phyloP scores from a whole-genome alignment of 495 filamentous ascomycete genomes.

The Xylaria flabelliformis region DNA sequence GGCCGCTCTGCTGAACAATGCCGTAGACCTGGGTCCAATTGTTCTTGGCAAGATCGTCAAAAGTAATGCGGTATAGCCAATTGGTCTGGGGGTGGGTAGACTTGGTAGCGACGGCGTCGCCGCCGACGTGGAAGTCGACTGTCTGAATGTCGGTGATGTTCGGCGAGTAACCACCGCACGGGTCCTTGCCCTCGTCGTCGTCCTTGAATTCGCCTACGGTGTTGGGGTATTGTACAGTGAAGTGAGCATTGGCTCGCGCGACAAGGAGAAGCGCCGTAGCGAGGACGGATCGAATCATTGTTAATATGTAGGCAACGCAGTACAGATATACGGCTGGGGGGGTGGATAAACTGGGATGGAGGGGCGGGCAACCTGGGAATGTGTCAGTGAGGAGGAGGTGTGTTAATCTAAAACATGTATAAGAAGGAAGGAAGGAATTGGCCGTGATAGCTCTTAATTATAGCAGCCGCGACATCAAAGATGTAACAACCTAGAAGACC shows the following conservation, averaged over 20 bases:
- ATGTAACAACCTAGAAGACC: neutral
- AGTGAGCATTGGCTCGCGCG: conserved; percentile 51
- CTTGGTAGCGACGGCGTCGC: conserved; percentile 48
- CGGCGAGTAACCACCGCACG: conserved; percentile 56
- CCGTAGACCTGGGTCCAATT: conserved; percentile 59
- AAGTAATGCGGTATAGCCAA: conserved; percentile 59
- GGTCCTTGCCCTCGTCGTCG: conserved; percentile 43
- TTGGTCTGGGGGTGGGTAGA: conserved; percentile 52
- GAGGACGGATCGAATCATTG: conserved; percentile 25
- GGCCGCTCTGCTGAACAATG: conserved; percentile 52
- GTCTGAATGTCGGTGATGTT: conserved; percentile 43
- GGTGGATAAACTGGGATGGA: neutral
- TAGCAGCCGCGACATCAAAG: neutral
- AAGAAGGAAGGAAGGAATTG: neutral
- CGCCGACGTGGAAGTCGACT: conserved; percentile 59
- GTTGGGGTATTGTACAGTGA: conserved; percentile 50
- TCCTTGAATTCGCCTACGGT: conserved; percentile 55
- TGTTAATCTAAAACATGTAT: conserved; percentile 7
- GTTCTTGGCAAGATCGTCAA: conserved; percentile 47
- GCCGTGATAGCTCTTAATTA: conserved; percentile 7
- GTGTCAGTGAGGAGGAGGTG: neutral
- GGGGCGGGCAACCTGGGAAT: neutral
- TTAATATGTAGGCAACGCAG: neutral
- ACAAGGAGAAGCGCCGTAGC: conserved; percentile 39
- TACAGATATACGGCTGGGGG: neutral